Base-by-base conservation (phyloP, 768 basidiomycete genomes). In the Kwoniella heveanensis region DNA sequence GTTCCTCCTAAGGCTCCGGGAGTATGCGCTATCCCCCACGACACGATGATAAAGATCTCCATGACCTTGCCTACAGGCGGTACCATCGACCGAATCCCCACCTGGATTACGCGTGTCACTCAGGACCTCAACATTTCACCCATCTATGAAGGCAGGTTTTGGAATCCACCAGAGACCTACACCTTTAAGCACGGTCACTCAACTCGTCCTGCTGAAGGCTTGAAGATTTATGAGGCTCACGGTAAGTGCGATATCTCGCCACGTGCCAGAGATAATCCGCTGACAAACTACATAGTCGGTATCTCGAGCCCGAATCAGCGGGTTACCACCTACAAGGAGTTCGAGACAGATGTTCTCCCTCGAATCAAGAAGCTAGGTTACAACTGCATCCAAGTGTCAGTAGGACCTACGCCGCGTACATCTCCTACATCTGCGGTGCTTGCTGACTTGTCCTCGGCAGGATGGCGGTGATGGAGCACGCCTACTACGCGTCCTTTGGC, bases 391-490 rank as follows among this genome's bases (percentile, higher is more conserved):
- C 96, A 99, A 81, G 85, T 98, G 79, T 79, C 54, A 44, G 76
- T 66, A 1, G 9, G 4, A 44, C 3, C n/a, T n/a, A n/a, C n/a
- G n/a, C n/a, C n/a, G n/a, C n/a, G n/a, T 36, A 36, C 32, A 36
- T 36, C 6, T 36, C 32, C 6, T n/a, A 19, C 10, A 27, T 17
- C 27, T 50, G 32, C 22, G 4, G 9, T 29, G 7, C 62, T 56
- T 65, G 44, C 46, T 29, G 15, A 19, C 5, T 4, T 10, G 39
- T 10, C 3, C 50, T 19, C 15, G 5, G 19, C 64, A 80, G 79
- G 71, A 99, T 99, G 96, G 96, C 92, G 17, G 84, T 96, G 64
- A 94, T 96, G 92, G 93, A 96, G 78, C 93, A 97, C 77, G 90
- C 94, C 1, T 97, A 97, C 79, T 97, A 97, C 80, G 93, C 93